phyloP scores from a whole-genome alignment of 2,329 filamentous ascomycete genomes.

The Penicillium sp. region DNA sequence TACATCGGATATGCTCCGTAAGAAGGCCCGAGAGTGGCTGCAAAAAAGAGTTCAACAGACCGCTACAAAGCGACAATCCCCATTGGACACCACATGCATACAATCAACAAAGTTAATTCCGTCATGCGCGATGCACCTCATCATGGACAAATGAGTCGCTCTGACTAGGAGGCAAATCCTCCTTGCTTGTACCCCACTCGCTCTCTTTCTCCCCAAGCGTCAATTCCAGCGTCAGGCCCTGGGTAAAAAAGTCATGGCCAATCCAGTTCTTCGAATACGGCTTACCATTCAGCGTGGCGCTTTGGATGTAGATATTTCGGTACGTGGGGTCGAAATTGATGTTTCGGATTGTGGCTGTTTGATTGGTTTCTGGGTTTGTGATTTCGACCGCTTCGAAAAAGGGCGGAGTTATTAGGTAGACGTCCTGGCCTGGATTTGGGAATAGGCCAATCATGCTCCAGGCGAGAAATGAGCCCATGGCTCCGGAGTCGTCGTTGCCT shows the following conservation, averaged over 20 bases:
- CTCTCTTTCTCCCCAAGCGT: slow-evolving; percentile 62
- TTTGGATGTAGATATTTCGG: slow-evolving; percentile 63
- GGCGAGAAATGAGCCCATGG: slow-evolving; percentile 67
- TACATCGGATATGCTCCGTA: slow-evolving; percentile 12
- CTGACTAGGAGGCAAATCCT: slow-evolving; percentile 59
- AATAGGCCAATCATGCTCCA: slow-evolving; percentile 70
- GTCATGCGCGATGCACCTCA: slow-evolving; percentile 7
- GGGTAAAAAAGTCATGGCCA: slow-evolving; percentile 65
- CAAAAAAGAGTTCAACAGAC: slow-evolving; percentile 1
- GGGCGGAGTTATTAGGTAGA: slow-evolving; percentile 67
- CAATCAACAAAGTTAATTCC: background rate
- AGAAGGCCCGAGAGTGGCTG: background rate
- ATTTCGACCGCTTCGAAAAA: slow-evolving; percentile 63
- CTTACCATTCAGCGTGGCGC: slow-evolving; percentile 61
- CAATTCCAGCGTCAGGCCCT: slow-evolving; percentile 64
- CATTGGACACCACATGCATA: slow-evolving; percentile 3
- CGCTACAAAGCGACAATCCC: background rate
- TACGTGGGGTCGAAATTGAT: slow-evolving; percentile 61
- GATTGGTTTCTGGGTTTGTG: slow-evolving; percentile 57
- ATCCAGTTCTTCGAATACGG: slow-evolving; percentile 66
- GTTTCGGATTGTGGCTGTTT: slow-evolving; percentile 59
- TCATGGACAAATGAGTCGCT: slow-evolving; percentile 14
- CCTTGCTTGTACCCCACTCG: slow-evolving; percentile 59
- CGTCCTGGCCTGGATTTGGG: slow-evolving; percentile 66
- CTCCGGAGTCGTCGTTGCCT: slow-evolving; percentile 68